Conservation (phyloP, 139 green algal species). For the Nannochloris sp. region DNA sequence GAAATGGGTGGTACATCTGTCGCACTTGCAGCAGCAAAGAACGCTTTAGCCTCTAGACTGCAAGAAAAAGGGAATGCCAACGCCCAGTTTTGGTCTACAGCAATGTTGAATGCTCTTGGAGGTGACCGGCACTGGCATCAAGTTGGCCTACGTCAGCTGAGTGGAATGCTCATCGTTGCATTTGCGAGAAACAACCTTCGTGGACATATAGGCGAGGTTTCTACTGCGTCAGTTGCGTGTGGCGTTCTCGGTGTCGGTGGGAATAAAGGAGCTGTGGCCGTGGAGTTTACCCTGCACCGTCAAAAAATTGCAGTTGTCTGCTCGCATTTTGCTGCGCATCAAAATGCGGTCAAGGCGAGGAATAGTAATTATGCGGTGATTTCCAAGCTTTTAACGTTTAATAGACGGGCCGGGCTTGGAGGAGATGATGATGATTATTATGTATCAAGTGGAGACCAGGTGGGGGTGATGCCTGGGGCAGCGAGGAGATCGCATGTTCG, state of each 20-base stretch:
- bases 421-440: background rate
- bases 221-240: conserved; percentile 73
- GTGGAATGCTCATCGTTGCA: conserved; percentile 68
- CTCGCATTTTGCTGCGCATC: conserved; percentile 91
- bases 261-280: conserved; percentile 91
- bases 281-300: conserved; percentile 76
- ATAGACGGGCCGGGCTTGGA: conserved; percentile 1
- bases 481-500: too few species aligned
- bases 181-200: conserved; percentile 43
- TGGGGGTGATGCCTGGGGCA: too few species aligned
- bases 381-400: conserved; percentile 61
- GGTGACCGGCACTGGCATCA: conserved; percentile 32
- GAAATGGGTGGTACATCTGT: conserved; percentile 78
- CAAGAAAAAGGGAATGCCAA: conserved; percentile 70
- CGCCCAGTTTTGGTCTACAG: conserved; percentile 61
- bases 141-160: conserved; percentile 77
- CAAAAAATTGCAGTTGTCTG: conserved; percentile 60
- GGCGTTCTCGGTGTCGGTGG: conserved; percentile 85
- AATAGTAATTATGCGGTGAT: conserved; percentile 85
- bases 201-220: conserved; percentile 61
- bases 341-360: conserved; percentile 65
- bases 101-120: conserved; percentile 34
- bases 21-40: conserved; percentile 41
- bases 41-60: conserved; percentile 31
- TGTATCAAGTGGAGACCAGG: too few species aligned